Evolutionary conservation across 495 filamentous ascomycete genomes (phyloP).

Genomic region (Hypoxylon subgilvum): DNA sequence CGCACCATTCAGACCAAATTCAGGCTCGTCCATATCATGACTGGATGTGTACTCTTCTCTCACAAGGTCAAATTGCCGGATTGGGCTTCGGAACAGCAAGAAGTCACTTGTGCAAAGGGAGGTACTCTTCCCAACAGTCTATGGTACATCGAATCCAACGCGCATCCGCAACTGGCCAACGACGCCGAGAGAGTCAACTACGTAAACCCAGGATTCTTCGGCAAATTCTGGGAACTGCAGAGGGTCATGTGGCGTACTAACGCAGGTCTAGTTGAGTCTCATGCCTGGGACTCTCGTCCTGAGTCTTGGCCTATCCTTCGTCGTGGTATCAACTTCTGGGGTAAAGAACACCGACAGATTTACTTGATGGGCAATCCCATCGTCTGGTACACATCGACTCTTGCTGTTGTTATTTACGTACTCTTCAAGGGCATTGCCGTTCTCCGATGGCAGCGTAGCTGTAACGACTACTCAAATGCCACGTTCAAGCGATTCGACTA

Average conservation of each 20-base stretch:
- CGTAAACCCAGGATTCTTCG: constrained; percentile 90
- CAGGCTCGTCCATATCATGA: constrained; percentile 92
- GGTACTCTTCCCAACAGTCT: constrained; percentile 94
- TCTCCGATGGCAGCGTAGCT: constrained; percentile 92
- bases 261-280: constrained; percentile 92
- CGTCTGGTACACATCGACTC: constrained; percentile 90
- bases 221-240: constrained; percentile 99
- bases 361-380: constrained; percentile 96
- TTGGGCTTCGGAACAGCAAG: constrained; percentile 96
- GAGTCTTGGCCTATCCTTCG: constrained; percentile 90
- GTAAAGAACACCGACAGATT: constrained; percentile 88
- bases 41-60: constrained; percentile 93
- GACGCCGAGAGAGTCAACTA: constrained; percentile 94
- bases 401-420: constrained; percentile 77
- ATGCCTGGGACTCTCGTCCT: constrained; percentile 96
- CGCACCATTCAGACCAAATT: constrained; percentile 98
- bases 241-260: constrained; percentile 99
- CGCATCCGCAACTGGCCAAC: constrained; percentile 73
- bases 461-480: constrained; percentile 77
- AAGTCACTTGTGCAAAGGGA: constrained; percentile 94
- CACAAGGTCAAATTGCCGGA: constrained; percentile 98
- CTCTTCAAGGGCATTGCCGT: constrained; percentile 86
- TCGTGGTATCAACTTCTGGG: constrained; percentile 99
- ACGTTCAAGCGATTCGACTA: constrained; percentile 97
- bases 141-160: constrained; percentile 93